Evolutionary conservation across 148 eudicot species (phyloP).

Genomic region (Cornus suecica): DNA sequence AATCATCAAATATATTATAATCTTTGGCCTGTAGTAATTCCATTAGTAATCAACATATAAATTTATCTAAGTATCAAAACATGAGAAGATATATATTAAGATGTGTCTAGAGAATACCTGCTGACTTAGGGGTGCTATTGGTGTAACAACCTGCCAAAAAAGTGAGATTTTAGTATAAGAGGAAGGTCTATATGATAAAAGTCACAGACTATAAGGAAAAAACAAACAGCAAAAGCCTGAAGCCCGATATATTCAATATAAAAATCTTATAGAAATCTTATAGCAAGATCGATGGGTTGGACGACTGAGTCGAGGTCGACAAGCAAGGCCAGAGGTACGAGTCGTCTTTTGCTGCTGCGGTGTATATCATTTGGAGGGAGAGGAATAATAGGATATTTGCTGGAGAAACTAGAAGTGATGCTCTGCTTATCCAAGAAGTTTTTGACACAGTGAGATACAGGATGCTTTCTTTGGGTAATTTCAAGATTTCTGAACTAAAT

Average conservation of each 20-base stretch:
- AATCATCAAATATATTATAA: not conserved
- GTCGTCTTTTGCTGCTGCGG: too few relatives aligned
- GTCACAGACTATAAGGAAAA: not conserved
- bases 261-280: not conserved
- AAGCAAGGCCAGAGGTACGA: too few relatives aligned
- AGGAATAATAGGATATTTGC: too few relatives aligned
- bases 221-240: constrained; percentile 1
- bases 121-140: constrained; percentile 93
- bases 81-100: not conserved
- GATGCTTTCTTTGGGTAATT: too few relatives aligned
- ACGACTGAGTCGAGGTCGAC: too few relatives aligned
- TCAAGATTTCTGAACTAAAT: too few relatives aligned
- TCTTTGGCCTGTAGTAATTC: not conserved
- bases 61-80: not conserved
- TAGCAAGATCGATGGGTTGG: too few relatives aligned
- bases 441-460: too few relatives aligned
- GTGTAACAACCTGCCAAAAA: constrained; percentile 79
- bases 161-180: not conserved
- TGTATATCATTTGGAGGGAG: too few relatives aligned
- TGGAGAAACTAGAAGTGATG: too few relatives aligned
- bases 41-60: not conserved
- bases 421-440: too few relatives aligned
- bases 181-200: not conserved
- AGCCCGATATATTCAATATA: not conserved
- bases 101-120: constrained; percentile 50